Evolutionary conservation across 345 rosid genomes (phyloP).

Genomic region (Hypericum androsaemum): DNA sequence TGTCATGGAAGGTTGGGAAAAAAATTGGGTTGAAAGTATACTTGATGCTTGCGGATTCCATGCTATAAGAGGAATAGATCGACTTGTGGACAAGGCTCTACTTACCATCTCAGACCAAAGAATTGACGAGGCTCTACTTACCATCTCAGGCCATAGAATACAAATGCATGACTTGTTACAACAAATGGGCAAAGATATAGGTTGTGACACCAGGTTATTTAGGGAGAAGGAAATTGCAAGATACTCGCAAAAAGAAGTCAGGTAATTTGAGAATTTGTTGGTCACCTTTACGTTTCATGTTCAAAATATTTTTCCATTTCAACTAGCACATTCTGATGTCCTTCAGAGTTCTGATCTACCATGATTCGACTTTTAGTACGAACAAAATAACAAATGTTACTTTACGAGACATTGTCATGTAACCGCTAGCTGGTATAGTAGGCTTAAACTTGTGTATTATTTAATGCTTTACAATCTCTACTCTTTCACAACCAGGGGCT

Average conservation of each 20-base stretch:
- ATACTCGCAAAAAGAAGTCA: not conserved
- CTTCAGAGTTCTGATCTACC: too few relatives aligned
- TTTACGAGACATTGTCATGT: too few relatives aligned
- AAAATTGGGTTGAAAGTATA: not conserved
- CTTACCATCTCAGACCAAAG: not conserved
- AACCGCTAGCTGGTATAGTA: too few relatives aligned
- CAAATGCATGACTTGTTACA: not conserved
- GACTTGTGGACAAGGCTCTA: not conserved
- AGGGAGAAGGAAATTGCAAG: not conserved
- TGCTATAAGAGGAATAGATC: not conserved
- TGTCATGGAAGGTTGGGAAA: not conserved
- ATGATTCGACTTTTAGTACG: too few relatives aligned
- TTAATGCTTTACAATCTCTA: too few relatives aligned
- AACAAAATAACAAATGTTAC: too few relatives aligned
- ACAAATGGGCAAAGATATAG: slow-evolving; percentile 2
- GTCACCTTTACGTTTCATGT: too few relatives aligned
- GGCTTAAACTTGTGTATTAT: too few relatives aligned
- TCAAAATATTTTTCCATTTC: too few relatives aligned
- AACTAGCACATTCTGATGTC: too few relatives aligned
- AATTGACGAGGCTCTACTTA: not conserved
- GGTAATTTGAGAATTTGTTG: slow-evolving; percentile 1
- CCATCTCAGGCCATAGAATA: not conserved
- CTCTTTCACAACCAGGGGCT: not conserved
- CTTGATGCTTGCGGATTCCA: not conserved
- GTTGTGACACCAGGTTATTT: slow-evolving; percentile 14